Evolutionary conservation across 768 basidiomycete species (phyloP).

Genomic region (Infundibulicybe gibba): DNA sequence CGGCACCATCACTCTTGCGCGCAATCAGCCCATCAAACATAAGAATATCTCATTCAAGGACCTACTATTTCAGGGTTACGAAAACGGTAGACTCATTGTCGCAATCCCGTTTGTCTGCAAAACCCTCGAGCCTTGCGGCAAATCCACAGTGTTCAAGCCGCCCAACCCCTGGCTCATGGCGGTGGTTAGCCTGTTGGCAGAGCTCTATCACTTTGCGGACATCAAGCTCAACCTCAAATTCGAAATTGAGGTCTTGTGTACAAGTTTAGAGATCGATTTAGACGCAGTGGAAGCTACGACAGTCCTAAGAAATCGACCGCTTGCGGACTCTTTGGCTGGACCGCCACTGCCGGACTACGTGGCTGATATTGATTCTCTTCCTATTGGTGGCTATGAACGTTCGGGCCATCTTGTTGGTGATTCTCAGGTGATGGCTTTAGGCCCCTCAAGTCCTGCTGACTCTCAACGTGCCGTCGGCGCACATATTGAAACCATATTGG

Average conservation of each 20-base stretch:
- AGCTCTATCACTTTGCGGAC: conserved; percentile 97
- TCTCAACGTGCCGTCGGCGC: conserved; percentile 64
- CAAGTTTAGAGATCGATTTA: conserved; percentile 83
- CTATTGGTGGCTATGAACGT: conserved; percentile 69
- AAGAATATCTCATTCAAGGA: conserved; percentile 97
- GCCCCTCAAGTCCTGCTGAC: conserved; percentile 58
- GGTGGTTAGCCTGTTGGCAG: conserved; percentile 84
- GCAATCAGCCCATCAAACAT: conserved; percentile 89
- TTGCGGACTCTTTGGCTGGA: conserved; percentile 51
- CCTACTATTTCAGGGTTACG: conserved; percentile 93
- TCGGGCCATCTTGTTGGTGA: conserved; percentile 37
- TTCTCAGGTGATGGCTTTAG: conserved; percentile 60
- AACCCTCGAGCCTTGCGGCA: conserved; percentile 84
- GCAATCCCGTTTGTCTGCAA: conserved; percentile 99
- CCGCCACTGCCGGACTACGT: conserved; percentile 77
- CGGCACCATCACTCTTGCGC: conserved; percentile 88
- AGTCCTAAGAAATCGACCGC: conserved; percentile 74
- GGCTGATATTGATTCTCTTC: conserved; percentile 73
- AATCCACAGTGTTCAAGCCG: conserved; percentile 89
- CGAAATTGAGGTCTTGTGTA: conserved; percentile 97
- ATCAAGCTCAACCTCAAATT: conserved; percentile 96
- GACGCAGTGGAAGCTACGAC: conserved; percentile 81
- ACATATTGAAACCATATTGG: conserved; percentile 80
- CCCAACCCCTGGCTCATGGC: conserved; percentile 99
- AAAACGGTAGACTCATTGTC: conserved; percentile 84